Conservation (phyloP, 352 stramenopile genomes). For the Pythium oligandrum region DNA sequence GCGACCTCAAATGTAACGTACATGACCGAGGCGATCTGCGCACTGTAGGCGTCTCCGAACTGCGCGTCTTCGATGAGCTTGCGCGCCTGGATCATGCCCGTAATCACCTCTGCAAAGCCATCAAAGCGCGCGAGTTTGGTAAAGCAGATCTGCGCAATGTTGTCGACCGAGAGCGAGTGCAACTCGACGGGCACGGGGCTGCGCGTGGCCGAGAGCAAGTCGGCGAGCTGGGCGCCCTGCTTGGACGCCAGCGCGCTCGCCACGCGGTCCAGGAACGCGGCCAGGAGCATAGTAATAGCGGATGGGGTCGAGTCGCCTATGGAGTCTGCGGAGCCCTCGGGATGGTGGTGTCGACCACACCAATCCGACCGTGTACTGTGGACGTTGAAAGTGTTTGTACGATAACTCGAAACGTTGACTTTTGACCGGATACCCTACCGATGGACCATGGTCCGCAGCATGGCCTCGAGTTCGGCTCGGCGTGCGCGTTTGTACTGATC, state of each 20-base stretch:
- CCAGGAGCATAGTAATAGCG: conserved; percentile 41
- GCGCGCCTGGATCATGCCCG: conserved; percentile 58
- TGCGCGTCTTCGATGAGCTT: conserved; percentile 38
- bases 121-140: conserved; percentile 53
- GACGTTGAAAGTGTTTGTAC: too few relatives aligned
- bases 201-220: conserved; percentile 43
- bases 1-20: conserved; percentile 22
- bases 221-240: conserved; percentile 44
- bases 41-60: conserved; percentile 55
- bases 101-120: conserved; percentile 52
- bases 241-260: conserved; percentile 37
- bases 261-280: conserved; percentile 57
- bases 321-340: background rate
- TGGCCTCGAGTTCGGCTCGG: conserved; percentile 56
- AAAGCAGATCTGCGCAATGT: conserved; percentile 48
- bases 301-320: background rate
- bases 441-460: conserved; percentile 62
- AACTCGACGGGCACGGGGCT: conserved; percentile 33
- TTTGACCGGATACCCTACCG: background rate
- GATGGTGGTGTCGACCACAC: conserved; percentile 10
- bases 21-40: conserved; percentile 71
- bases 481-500: conserved; percentile 62
- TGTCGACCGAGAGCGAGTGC: conserved; percentile 32
- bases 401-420: too few relatives aligned
- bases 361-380: background rate